Conservation (phyloP, 106 monocot species). For the Dactylorhiza incarnata region DNA sequence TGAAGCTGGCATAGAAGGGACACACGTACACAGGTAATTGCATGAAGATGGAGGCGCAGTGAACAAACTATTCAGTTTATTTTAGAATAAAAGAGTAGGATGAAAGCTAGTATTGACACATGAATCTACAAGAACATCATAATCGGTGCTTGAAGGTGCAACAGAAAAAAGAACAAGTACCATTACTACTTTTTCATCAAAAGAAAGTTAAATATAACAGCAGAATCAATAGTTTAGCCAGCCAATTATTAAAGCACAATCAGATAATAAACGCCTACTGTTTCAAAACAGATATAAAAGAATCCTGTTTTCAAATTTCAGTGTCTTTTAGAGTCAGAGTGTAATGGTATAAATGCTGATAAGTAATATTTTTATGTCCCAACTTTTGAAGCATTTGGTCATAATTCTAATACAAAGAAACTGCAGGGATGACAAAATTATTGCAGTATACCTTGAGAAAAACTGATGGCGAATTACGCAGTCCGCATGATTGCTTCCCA, state of each 20-base stretch:
- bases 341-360: not conserved
- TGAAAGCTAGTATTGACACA: too few species aligned
- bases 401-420: not conserved
- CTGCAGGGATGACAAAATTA: not conserved
- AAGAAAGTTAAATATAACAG: not conserved
- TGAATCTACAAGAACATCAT: too few species aligned
- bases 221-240: not conserved
- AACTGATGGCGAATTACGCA: conserved; percentile 69
- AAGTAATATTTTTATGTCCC: not conserved
- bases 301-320: not conserved
- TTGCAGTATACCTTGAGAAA: conserved; percentile 36
- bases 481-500: conserved; percentile 71
- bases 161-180: not conserved
- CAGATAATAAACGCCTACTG: not conserved
- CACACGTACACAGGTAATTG: too few species aligned
- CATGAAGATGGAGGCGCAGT: too few species aligned
- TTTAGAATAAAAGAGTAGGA: too few species aligned
- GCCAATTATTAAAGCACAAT: not conserved
- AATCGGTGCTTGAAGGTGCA: not conserved
- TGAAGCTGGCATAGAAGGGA: too few species aligned
- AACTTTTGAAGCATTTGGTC: not conserved
- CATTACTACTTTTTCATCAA: not conserved
- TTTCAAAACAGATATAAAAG: not conserved
- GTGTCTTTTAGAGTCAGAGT: not conserved
- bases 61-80: too few species aligned